Percentiles rank a stretch among this genome's conserved stretches.
phyloP scores from a whole-genome alignment of 495 filamentous ascomycete species.

The Lichenothelia convexa region DNA sequence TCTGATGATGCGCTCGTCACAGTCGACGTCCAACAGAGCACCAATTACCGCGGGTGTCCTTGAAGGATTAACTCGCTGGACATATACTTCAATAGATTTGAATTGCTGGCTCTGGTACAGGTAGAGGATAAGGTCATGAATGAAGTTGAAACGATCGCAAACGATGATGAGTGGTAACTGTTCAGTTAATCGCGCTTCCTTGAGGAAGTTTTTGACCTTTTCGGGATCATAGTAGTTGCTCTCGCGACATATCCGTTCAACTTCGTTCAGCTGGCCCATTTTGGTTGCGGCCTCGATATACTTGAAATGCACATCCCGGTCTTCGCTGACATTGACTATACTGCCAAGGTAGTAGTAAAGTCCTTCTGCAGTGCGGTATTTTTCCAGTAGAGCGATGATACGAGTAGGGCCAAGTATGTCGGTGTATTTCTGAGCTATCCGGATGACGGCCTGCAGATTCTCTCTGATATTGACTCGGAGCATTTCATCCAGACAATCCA shows the following conservation, averaged over 20 bases:
- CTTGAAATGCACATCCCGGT: conserved; percentile 94
- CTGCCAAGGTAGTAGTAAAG: conserved; percentile 96
- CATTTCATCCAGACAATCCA: conserved; percentile 94
- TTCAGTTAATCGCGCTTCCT: conserved; percentile 82
- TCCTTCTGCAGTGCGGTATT: conserved; percentile 89
- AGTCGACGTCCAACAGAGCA: conserved; percentile 91
- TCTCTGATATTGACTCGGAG: conserved; percentile 88
- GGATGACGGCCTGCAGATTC: conserved; percentile 84
- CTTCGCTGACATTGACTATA: conserved; percentile 92
- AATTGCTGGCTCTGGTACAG: conserved; percentile 99
- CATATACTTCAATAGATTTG: conserved; percentile 98
- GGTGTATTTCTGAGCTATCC: conserved; percentile 93
- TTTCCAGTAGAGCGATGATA: conserved; percentile 88
- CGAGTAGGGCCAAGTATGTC: conserved; percentile 81
- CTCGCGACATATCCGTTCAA: conserved; percentile 92
- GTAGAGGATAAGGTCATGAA: conserved; percentile 91
- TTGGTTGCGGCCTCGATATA: conserved; percentile 94
- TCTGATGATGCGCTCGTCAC: conserved; percentile 91
- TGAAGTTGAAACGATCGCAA: conserved; percentile 95
- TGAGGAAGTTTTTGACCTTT: conserved; percentile 98
- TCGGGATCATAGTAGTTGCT: conserved; percentile 85
- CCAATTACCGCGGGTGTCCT: conserved; percentile 88
- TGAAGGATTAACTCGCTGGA: conserved; percentile 95
- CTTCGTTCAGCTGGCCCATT: conserved; percentile 81
- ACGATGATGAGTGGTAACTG: conserved; percentile 96